Conservation (phyloP, 1,284 basidiomycete species). For the Moesziomyces globuligerus region DNA sequence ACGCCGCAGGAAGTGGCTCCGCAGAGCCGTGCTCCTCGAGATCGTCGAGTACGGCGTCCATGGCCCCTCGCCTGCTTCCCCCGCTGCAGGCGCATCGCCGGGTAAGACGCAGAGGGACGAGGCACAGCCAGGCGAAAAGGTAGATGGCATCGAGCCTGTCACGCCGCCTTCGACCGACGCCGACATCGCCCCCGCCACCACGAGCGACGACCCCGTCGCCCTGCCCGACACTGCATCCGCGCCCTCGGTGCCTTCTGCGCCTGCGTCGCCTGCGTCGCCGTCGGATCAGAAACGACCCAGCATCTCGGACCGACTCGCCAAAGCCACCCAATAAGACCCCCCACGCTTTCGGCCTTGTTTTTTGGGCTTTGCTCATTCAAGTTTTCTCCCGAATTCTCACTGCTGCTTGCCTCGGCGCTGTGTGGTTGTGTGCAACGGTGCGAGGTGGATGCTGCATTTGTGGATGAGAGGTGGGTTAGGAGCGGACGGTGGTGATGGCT, state of each 20-base stretch:
- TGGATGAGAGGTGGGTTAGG: too few relatives aligned
- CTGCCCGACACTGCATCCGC: too few relatives aligned
- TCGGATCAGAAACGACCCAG: constrained; percentile 7
- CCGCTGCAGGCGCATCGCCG: not conserved
- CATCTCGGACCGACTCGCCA: constrained; percentile 28
- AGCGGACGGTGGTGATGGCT: constrained; percentile 36
- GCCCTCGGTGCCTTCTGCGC: not conserved
- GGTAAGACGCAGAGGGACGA: constrained; percentile 1
- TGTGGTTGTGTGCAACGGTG: too few relatives aligned
- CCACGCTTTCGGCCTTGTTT: not conserved
- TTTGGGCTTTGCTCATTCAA: too few relatives aligned
- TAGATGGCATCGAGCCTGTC: constrained; percentile 10
- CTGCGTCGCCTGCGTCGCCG: not conserved
- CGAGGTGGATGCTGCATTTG: too few relatives aligned
- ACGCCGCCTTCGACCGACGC: constrained; percentile 5
- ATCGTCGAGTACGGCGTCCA: constrained; percentile 55
- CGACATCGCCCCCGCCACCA: constrained; percentile 17
- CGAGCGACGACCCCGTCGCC: too few relatives aligned
- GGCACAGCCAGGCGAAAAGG: constrained; percentile 5
- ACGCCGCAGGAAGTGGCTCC: constrained; percentile 67
- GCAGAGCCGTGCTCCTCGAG: constrained; percentile 67
- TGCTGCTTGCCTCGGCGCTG: too few relatives aligned
- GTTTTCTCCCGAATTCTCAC: too few relatives aligned
- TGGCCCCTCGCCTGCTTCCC: constrained; percentile 16
- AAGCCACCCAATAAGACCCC: constrained; percentile 14